Evolutionary conservation across 1,284 basidiomycete species (phyloP).

Genomic region (Cystobasidium sp.): DNA sequence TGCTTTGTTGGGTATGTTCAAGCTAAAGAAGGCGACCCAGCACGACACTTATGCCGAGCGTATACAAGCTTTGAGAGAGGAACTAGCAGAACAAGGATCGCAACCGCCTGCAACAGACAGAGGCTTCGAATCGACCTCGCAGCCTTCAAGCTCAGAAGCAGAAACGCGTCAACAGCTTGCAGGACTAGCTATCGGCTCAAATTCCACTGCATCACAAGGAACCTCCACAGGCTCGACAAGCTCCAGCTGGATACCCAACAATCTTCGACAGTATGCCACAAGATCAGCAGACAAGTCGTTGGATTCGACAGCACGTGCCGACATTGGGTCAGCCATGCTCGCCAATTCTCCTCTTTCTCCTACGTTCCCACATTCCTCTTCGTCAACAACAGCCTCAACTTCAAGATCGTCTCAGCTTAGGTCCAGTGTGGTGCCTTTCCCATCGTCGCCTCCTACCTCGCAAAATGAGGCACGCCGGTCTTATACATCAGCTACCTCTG

Average conservation of each 20-base stretch:
- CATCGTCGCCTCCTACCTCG: not conserved
- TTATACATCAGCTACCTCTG: not conserved
- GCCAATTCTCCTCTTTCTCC: constrained; percentile 21
- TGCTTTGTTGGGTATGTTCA: not conserved
- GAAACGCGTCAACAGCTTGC: constrained; percentile 29
- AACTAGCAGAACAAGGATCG: not conserved
- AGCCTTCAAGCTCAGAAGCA: not conserved
- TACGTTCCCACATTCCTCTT: not conserved
- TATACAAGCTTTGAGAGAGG: constrained; percentile 53
- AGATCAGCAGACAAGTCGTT: not conserved
- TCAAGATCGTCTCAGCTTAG: not conserved
- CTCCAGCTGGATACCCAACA: not conserved
- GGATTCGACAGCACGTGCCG: constrained; percentile 17
- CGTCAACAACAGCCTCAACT: not conserved
- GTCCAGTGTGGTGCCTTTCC: constrained; percentile 11
- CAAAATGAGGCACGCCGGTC: constrained; percentile 4
- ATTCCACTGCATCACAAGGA: not conserved
- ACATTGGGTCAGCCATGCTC: constrained; percentile 31
- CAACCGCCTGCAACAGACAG: not conserved
- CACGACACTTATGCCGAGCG: constrained; percentile 59
- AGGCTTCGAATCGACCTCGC: not conserved
- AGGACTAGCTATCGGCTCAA: not conserved
- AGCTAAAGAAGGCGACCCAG: constrained; percentile 25
- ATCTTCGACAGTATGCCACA: not conserved
- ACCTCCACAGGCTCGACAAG: not conserved